phyloP scores from a whole-genome alignment of 2,329 filamentous ascomycete species.

The Colletotrichum incanum region DNA sequence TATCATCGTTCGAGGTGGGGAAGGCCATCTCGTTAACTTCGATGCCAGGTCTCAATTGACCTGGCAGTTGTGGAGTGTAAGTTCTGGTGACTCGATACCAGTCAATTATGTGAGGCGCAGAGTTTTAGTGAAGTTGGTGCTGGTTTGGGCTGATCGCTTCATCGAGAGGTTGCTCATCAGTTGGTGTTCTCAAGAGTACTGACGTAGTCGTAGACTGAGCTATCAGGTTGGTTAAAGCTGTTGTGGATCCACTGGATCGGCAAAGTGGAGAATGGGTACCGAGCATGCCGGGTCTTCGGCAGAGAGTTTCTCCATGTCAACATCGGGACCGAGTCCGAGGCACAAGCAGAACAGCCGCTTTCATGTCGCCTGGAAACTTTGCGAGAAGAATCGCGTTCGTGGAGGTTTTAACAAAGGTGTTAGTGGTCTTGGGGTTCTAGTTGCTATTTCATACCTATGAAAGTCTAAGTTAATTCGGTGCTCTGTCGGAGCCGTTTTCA shows the following conservation, averaged over 20 bases:
- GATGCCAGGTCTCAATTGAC: constrained; percentile 13
- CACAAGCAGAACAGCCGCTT: background rate
- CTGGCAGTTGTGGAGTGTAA: background rate
- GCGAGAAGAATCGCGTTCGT: background rate
- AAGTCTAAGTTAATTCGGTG: background rate
- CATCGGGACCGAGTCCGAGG: background rate
- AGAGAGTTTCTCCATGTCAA: constrained; percentile 34
- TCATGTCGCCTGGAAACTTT: background rate
- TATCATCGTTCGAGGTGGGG: constrained; percentile 1
- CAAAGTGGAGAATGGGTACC: constrained; percentile 7
- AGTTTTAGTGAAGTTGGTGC: background rate
- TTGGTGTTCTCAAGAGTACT: constrained; percentile 22
- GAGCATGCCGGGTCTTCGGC: constrained; percentile 24
- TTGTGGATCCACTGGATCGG: constrained; percentile 29
- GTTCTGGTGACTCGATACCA: background rate
- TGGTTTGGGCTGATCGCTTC: background rate
- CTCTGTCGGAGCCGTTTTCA: background rate
- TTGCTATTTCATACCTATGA: background rate
- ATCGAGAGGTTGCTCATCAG: background rate
- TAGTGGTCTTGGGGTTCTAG: background rate
- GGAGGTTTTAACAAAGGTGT: background rate
- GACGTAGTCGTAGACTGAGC: constrained; percentile 30
- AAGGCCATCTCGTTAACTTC: constrained; percentile 16
- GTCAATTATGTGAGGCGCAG: background rate
- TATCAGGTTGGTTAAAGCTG: constrained; percentile 24